Base-by-base conservation (phyloP, 1,284 basidiomycete species). In the Ganoderma lucidum region DNA sequence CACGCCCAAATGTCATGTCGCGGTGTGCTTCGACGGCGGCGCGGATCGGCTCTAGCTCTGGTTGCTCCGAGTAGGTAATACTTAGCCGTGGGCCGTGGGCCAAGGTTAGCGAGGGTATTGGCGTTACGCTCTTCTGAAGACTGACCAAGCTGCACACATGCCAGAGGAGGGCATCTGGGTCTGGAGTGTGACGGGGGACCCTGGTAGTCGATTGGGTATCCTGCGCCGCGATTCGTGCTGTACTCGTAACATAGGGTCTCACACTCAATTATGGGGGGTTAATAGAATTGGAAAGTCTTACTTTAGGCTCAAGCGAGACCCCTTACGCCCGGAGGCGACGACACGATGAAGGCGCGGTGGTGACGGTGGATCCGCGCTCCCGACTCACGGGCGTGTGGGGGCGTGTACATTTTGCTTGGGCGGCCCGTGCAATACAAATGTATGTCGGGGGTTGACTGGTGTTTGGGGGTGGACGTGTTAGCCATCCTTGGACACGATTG, bases 401-500 rank as follows among this genome's bases (percentile, higher is more conserved):
- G 2, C 10, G 23, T 51, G n/a, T 51, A n/a, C 23, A 19, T 41
- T 41, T 41, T 14, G 23, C 28, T 28, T 5, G 48, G 48, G 48
- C 48, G 48, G 23, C 23, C 48, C 48, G 48, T 51, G 23, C 48
- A 51, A 51, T 28, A 28, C 48, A 51, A 51, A 51, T 51, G 48
- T 10, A 28, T 9, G 6, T 48, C 6, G n/a, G 10, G n/a, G n/a
- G 45, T 48, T 48, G n/a, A 23, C 44, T 17, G 45, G 45, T 35
- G 17, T 15, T 19, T 44, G 48, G 4, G 23, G 48, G 23, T 51
- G 9, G 12, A 51, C 23, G 23, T 51, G 23, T 51, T 51, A 23
- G 53, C 32, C 53, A 32, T 6, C 30, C 53, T 30, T 56, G 53
- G 30, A 56, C 30, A 56, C 30, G 30, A 23, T 56, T 23, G 14